Evolutionary conservation across 495 filamentous ascomycete genomes (phyloP).

Genomic region (Neurospora hispaniola): DNA sequence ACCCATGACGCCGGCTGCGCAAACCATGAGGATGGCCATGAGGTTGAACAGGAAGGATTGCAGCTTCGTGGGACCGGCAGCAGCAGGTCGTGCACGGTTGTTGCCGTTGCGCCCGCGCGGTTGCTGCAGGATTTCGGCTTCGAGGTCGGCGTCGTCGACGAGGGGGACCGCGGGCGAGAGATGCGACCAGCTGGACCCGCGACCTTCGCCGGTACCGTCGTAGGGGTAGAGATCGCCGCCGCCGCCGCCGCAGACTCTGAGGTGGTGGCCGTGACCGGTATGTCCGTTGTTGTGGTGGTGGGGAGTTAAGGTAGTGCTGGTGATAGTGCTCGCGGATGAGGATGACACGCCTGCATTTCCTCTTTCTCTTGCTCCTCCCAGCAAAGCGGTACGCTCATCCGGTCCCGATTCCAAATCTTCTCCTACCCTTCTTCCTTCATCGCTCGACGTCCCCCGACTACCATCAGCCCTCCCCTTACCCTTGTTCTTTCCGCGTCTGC

Average conservation of each 20-base stretch:
- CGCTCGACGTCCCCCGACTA: too few relatives aligned
- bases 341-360: not conserved
- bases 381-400: conserved; percentile 28
- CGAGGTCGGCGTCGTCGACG: conserved; percentile 26
- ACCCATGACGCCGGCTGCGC: conserved; percentile 67
- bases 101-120: not conserved
- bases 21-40: conserved; percentile 64
- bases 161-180: conserved; percentile 74
- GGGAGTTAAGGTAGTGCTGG: not conserved
- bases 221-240: not conserved
- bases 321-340: not conserved
- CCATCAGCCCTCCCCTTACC: not conserved
- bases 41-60: conserved; percentile 61
- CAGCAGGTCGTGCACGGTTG: conserved; percentile 5
- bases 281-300: not conserved
- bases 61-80: conserved; percentile 31
- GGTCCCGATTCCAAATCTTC: conserved; percentile 3
- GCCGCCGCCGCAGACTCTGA: not conserved
- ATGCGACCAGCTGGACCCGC: conserved; percentile 40
- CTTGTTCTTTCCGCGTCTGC: not conserved
- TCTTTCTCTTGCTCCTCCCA: not conserved
- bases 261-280: not conserved
- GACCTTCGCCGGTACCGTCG: conserved; percentile 28
- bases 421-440: not conserved
- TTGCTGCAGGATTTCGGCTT: not conserved